Evolutionary conservation across 2,329 filamentous ascomycete species (phyloP).

Genomic region (Erysiphe neolycopersici): DNA sequence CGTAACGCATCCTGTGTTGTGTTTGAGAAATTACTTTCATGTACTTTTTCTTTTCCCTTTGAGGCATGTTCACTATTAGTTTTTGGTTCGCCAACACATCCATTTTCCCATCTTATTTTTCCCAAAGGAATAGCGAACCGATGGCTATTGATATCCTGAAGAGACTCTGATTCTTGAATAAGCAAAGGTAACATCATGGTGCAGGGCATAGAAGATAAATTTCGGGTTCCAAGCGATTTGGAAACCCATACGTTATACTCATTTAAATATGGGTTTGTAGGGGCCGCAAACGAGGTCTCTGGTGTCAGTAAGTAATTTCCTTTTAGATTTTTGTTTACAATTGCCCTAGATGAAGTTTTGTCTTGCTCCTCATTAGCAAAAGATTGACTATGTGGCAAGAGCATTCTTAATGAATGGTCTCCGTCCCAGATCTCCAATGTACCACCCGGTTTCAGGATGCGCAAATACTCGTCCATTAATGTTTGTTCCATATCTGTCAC

Average conservation of each 20-base stretch:
- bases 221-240: constrained; percentile 44
- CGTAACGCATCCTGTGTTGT: constrained; percentile 47
- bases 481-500: constrained; percentile 26
- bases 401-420: constrained; percentile 58
- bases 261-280: constrained; percentile 55
- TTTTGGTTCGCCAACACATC: constrained; percentile 36
- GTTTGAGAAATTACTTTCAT: constrained; percentile 5
- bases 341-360: constrained; percentile 26
- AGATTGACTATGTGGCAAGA: constrained; percentile 43
- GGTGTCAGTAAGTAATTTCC: constrained; percentile 63
- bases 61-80: constrained; percentile 17
- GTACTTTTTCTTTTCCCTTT: constrained; percentile 11
- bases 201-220: constrained; percentile 51
- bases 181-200: constrained; percentile 50
- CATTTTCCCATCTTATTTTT: constrained; percentile 67
- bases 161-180: constrained; percentile 48
- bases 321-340: constrained; percentile 35
- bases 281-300: constrained; percentile 56
- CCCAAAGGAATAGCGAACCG: constrained; percentile 69
- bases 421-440: constrained; percentile 73
- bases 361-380: constrained; percentile 12
- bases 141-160: constrained; percentile 43
- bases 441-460: constrained; percentile 52
- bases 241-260: constrained; percentile 67
- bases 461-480: constrained; percentile 44